These are phyloP conservation scores for Boletus calvinii DNA, from an alignment of 1,284 basidiomycete species.

Conservation along the genomic window DNA sequence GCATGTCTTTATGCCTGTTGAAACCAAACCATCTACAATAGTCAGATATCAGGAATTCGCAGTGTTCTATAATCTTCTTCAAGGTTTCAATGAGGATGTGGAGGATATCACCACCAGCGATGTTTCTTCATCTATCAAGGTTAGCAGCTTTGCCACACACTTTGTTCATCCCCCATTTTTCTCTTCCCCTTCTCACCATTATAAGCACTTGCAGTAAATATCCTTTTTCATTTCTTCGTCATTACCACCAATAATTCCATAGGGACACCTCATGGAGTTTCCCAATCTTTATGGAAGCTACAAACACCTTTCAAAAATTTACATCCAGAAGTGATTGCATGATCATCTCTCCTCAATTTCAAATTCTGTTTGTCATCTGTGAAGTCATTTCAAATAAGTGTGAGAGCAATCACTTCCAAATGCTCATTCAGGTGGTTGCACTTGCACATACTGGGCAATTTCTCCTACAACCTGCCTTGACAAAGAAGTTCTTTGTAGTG, in stretches of 20 bases:
- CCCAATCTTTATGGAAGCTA: not conserved
- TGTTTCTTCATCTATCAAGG: conserved; percentile 1
- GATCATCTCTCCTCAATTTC: not conserved
- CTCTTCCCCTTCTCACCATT: not conserved
- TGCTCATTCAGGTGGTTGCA: not conserved
- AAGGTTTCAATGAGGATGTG: too few relatives aligned
- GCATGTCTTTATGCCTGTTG: not conserved
- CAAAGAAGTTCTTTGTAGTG: not conserved
- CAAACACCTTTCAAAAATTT: not conserved
- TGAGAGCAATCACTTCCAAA: not conserved
- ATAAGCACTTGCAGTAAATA: not conserved
- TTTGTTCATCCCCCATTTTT: conserved; percentile 10
- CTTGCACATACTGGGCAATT: not conserved
- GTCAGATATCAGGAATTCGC: not conserved
- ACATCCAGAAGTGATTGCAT: not conserved
- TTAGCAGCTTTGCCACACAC: conserved; percentile 1
- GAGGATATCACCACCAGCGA: too few relatives aligned
- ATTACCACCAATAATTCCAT: not conserved
- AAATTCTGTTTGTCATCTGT: not conserved
- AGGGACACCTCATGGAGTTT: conserved; percentile 3
- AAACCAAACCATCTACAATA: rapidly evolving
- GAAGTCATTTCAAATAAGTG: not conserved
- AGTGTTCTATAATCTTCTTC: conserved; percentile 5
- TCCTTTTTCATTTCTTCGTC: not conserved
- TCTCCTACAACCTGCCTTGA: not conserved